Conservation (phyloP, 2,329 filamentous ascomycete genomes). For the Onygena corvina region DNA sequence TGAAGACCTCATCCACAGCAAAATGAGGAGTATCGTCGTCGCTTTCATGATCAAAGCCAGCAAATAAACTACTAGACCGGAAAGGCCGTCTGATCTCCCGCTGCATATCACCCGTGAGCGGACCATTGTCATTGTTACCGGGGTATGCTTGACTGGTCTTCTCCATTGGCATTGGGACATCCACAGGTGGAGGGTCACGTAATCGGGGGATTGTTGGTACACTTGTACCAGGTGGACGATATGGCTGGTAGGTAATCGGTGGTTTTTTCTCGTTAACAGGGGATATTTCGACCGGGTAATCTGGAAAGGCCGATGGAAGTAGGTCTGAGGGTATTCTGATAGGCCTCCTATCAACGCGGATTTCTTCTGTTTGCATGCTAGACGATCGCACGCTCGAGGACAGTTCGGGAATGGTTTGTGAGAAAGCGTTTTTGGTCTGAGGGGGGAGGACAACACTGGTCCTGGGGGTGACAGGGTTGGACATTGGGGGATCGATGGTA, state of each 20-base stretch:
- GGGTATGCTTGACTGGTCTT: conserved; percentile 55
- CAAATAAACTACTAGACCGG: conserved; percentile 73
- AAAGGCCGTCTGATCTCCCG: conserved; percentile 56
- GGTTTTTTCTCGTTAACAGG: background rate
- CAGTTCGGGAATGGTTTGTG: conserved; percentile 56
- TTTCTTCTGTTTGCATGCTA: conserved; percentile 79
- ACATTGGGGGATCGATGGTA: conserved; percentile 77
- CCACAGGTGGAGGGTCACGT: conserved; percentile 23
- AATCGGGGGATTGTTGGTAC: conserved; percentile 13
- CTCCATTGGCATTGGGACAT: conserved; percentile 33
- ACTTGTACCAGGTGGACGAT: background rate
- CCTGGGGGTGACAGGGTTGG: conserved; percentile 66
- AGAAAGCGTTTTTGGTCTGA: conserved; percentile 66
- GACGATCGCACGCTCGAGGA: conserved; percentile 40
- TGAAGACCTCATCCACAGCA: conserved; percentile 26
- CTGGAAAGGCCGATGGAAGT: conserved; percentile 62
- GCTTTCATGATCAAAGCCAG: conserved; percentile 63
- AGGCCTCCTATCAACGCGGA: conserved; percentile 66
- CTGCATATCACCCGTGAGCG: conserved; percentile 43
- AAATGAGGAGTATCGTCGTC: conserved; percentile 31
- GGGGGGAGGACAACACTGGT: conserved; percentile 66
- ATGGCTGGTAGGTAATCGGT: background rate
- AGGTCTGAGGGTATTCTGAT: conserved; percentile 65
- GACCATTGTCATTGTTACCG: conserved; percentile 69
- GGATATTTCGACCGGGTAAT: conserved; percentile 32